Evolutionary conservation across 2,329 filamentous ascomycete genomes (phyloP), one percentile per base, ranked within the genome.

Genomic region (Cladophialophora psammophila): DNA sequence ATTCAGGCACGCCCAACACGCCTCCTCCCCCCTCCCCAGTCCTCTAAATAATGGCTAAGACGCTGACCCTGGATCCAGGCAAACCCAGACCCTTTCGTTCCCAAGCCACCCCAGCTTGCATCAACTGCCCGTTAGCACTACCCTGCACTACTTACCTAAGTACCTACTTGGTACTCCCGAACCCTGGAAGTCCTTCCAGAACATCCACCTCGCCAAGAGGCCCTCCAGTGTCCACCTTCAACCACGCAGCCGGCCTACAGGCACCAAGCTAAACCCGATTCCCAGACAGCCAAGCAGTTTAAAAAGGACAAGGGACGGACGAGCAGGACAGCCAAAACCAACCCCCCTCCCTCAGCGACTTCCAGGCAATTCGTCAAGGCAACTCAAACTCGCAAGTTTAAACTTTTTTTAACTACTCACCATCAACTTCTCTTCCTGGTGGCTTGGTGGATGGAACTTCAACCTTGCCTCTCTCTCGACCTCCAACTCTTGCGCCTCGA

Each of bases 61-160:
- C 59, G 45, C 59, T 61, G 59, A 61, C 59, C 59, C 34, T 42
- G 53, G 50, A 50, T 53, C 45, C 59, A 54, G 59, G 45, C 59
- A 48, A 18, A 60, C 40, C 40, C 57, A 36, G 57, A 60, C 57
- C 40, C 57, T 48, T 35, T 15, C 50, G 13, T 32, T 40, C 38
- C 38, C 26, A 31, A 38, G 36, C 32, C 45, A 45, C 58, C 34
- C 32, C n/a, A 38, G 20, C 45, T 40, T 31, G 40, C 40, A 15
- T 48, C 57, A 35, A 48, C 40, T 26, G 45, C 13, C 32, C 40
- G n/a, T 34, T 26, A 34, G 15, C 38, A 61, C 59, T 20, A 61
- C 34, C 48, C 26, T 26, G 26, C 26, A 26, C 26, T 26, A 26
- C 26, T 26, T 26, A 26, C 26, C 26, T 26, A 26, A 26, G 26